Percentiles rank a stretch among this genome's conserved stretches.
These are phyloP conservation scores for Astrocystis sublimbata DNA, from an alignment of 495 filamentous ascomycete species.

Conservation along the genomic window DNA sequence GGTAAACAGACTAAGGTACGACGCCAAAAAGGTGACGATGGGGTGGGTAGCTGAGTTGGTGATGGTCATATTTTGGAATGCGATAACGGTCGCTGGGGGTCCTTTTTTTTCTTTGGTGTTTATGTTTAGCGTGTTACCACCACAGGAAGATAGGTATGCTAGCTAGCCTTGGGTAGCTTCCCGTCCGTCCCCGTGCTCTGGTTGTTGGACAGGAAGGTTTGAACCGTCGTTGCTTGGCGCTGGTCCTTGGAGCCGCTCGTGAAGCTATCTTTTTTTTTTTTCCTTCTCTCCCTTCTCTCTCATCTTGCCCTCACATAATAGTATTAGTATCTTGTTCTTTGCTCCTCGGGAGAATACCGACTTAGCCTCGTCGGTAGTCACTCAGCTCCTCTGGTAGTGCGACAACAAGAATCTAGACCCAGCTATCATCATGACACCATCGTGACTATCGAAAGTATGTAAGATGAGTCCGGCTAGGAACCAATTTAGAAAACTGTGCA, in stretches of 20 bases:
- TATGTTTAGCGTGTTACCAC: too few relatives aligned
- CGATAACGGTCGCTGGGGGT: constrained; percentile 1
- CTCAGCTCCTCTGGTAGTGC: too few relatives aligned
- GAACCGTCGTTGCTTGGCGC: constrained; percentile 10
- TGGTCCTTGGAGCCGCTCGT: not conserved
- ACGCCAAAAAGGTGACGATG: too few relatives aligned
- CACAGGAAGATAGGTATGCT: not conserved
- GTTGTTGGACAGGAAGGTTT: not conserved
- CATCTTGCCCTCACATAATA: too few relatives aligned
- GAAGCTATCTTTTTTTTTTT: too few relatives aligned
- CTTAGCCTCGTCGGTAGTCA: too few relatives aligned
- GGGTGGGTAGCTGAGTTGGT: too few relatives aligned
- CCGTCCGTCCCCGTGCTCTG: not conserved
- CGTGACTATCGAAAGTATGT: too few relatives aligned
- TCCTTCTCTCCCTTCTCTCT: not conserved
- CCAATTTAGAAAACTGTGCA: not conserved
- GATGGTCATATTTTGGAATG: not conserved
- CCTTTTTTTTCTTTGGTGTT: too few relatives aligned
- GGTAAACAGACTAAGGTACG: too few relatives aligned
- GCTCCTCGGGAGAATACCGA: too few relatives aligned
- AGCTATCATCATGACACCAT: not conserved
- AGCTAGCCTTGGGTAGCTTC: not conserved
- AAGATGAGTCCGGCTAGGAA: not conserved
- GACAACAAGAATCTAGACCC: not conserved
- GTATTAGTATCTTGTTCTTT: too few relatives aligned